Conservation (phyloP, 2,329 filamentous ascomycete species). For the Xenoacremonium recifei region DNA sequence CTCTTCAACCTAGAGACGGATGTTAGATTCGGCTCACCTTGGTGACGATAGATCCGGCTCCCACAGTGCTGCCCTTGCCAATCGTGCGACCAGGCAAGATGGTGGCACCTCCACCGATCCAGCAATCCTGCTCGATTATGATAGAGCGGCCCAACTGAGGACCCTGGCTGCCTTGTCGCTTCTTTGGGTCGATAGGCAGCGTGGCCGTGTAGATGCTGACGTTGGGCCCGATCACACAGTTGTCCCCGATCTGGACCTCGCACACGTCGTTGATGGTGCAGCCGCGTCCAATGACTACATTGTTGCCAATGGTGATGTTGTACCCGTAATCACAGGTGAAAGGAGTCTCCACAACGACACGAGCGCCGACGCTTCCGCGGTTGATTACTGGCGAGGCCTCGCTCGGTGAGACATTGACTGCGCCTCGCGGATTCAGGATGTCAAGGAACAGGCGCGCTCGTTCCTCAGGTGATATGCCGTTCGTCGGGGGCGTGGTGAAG, state of each 20-base stretch:
- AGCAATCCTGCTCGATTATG: constrained; percentile 81
- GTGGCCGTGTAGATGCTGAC: constrained; percentile 82
- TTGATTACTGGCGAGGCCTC: constrained; percentile 51
- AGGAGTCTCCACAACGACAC: constrained; percentile 78
- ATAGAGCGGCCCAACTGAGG: constrained; percentile 70
- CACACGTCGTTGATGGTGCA: constrained; percentile 88
- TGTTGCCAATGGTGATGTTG: constrained; percentile 84
- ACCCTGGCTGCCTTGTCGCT: constrained; percentile 71
- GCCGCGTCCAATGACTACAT: constrained; percentile 78
- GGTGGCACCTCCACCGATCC: constrained; percentile 74
- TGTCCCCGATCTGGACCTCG: constrained; percentile 76
- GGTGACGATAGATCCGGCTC: constrained; percentile 82
- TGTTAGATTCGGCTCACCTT: constrained; percentile 58
- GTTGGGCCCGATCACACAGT: constrained; percentile 75
- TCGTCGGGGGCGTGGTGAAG: constrained; percentile 67
- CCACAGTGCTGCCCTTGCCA: constrained; percentile 75
- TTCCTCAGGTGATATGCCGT: constrained; percentile 68
- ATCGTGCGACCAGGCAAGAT: constrained; percentile 80
- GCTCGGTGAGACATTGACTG: constrained; percentile 55
- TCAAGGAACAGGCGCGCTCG: constrained; percentile 68
- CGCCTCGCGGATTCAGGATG: constrained; percentile 64
- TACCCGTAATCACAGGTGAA: constrained; percentile 96
- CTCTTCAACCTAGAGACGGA: background rate
- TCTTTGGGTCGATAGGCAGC: constrained; percentile 69
- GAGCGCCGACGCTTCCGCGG: constrained; percentile 66